These are phyloP conservation scores for Sarcocystis neurona DNA, from an alignment of 169 alveolate genomes.

Conservation along the genomic window DNA sequence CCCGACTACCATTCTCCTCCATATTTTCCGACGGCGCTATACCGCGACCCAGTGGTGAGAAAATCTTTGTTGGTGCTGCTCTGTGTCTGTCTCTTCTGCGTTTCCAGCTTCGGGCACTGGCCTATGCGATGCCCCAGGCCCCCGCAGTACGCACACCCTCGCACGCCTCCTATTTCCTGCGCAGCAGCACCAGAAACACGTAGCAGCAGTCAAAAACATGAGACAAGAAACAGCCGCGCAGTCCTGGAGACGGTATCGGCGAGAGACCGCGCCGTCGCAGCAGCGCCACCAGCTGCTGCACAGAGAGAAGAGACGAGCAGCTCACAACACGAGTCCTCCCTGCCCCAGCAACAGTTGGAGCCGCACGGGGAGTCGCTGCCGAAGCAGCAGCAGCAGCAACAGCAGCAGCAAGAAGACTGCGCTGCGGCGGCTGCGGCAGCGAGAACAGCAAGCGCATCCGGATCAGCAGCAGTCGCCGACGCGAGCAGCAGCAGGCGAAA, in stretches of 20 bases:
- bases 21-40: slow-evolving; percentile 59
- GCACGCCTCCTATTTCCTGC: slow-evolving; percentile 87
- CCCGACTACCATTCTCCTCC: slow-evolving; percentile 66
- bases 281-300: no score
- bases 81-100: slow-evolving; percentile 69
- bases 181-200: not conserved
- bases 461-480: no score
- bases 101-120: slow-evolving; percentile 86
- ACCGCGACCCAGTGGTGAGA: slow-evolving; percentile 64
- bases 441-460: no score
- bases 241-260: not conserved
- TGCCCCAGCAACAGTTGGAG: no score
- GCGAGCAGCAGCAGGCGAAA: no score
- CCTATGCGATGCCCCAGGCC: slow-evolving; percentile 92
- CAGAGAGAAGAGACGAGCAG: no score
- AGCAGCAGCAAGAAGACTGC: no score
- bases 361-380: no score
- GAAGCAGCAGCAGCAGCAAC: no score
- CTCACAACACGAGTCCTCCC: no score
- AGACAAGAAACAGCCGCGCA: slow-evolving; percentile 40
- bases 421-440: no score
- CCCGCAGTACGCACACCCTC: slow-evolving; percentile 92
- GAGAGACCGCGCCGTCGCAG: not conserved
- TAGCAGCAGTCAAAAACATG: not conserved
- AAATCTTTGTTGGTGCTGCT: slow-evolving; percentile 68